Base-by-base conservation (phyloP, 192 early-diverging fungal genomes). In the Diversispora eburnea region DNA sequence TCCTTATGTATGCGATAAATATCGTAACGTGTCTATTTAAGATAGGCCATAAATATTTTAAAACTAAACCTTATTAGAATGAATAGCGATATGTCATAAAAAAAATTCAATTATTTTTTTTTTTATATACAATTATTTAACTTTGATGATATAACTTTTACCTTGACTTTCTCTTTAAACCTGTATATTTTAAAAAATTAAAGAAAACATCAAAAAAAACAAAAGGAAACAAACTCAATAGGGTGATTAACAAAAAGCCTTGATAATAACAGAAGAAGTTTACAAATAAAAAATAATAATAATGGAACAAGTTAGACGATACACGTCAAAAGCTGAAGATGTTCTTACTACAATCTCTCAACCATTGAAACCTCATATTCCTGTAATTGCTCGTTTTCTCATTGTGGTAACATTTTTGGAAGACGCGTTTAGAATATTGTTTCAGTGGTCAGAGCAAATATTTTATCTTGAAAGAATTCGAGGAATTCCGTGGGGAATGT, bases 381-480 rank as follows among this genome's bases (percentile, higher is more conserved):
- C 97, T 3, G 88, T 83, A 76, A 90, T 97, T 62, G 94, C 94
- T 17, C 90, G 97, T 6, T 93, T 95, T 72, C 84, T 98, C n/a
- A 89, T 98, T 39, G 94, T 99, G 22, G 94, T 91, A 48, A 99
- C 97, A 13, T 99, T 98, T 80, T 80, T 97, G 57, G 97, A 98
- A 79, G 97, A 98, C 78, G 86, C 95, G 4, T 74, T 96, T 17
- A 90, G 96, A 57, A 95, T 98, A 65, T 79, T 88, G 75, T 85
- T 90, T 67, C 95, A 97, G 79, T 98, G 94, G 89, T 76, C 82
- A 65, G 94, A 95, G 78, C 95, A 98, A 84, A 80, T 94, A 22
- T 88, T 81, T 70, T 98, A 91, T 80, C 84, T 98, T 71, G 84
- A 95, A 68, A 83, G 86, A 70, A 88, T 90, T 75, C 89, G 93